Evolutionary conservation across 2,329 filamentous ascomycete genomes (phyloP).

Genomic region (Xylariaceae sp.): DNA sequence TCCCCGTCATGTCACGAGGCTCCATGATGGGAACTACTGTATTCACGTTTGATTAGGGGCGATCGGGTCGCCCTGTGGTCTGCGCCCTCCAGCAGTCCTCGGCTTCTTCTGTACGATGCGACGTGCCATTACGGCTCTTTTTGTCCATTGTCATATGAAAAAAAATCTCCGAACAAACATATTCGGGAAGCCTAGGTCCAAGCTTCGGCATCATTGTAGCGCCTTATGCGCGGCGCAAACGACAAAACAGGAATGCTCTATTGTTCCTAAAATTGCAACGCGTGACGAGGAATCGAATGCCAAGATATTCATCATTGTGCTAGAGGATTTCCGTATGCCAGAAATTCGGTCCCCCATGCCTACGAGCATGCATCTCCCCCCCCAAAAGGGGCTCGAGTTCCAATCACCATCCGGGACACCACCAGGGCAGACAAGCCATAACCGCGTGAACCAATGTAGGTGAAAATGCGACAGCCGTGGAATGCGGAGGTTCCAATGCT

Average conservation of each 20-base stretch:
- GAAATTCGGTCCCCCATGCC: slow-evolving; percentile 1
- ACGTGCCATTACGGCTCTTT: no score
- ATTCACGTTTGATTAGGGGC: slow-evolving; percentile 23
- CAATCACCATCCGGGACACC: slow-evolving; percentile 7
- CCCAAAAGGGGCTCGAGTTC: slow-evolving; percentile 12
- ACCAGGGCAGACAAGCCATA: slow-evolving; percentile 14
- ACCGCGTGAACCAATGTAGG: slow-evolving; percentile 14
- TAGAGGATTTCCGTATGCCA: slow-evolving; percentile 10
- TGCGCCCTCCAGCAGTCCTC: neutral
- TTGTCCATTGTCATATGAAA: no score
- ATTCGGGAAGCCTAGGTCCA: no score
- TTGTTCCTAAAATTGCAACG: no score
- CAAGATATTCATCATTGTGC: no score
- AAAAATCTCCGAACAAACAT: no score
- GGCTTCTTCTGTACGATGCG: slow-evolving; percentile 1
- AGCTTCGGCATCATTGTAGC: no score
- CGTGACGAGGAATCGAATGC: no score
- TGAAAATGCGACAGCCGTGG: slow-evolving; percentile 19
- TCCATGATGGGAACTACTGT: slow-evolving; percentile 15
- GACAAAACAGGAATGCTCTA: no score
- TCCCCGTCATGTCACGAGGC: slow-evolving; percentile 21
- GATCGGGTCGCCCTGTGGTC: slow-evolving; percentile 17
- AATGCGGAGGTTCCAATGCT: slow-evolving; percentile 27
- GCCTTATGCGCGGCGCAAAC: no score
- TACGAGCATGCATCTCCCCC: slow-evolving; percentile 14